Percentiles rank a stretch among this genome's conserved stretches.
These are phyloP conservation scores for Pseudoscleropodium purum DNA, from an alignment of 225 moss, liverwort and hornwort genomes.

Conservation along the genomic window DNA sequence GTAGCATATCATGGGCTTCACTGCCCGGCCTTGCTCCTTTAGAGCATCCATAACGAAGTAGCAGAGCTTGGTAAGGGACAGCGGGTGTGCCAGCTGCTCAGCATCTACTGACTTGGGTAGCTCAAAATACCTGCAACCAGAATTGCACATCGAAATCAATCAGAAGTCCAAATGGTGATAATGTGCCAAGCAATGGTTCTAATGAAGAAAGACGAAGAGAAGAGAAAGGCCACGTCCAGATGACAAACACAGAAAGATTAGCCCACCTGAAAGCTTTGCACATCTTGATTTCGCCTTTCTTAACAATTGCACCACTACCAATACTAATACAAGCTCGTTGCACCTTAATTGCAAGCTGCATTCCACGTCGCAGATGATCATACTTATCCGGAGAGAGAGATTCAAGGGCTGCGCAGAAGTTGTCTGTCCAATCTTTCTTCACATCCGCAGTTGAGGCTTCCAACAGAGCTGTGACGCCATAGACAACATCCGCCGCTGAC, in stretches of 20 bases:
- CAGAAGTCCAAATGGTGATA: not conserved
- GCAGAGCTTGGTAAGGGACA: constrained; percentile 80
- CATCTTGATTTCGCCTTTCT: constrained; percentile 71
- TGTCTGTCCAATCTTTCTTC: constrained; percentile 47
- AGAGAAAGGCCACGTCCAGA: not conserved
- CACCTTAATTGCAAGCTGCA: constrained; percentile 89
- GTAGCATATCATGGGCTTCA: constrained; percentile 82
- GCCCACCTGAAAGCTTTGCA: constrained; percentile 65
- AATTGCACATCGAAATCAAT: not conserved
- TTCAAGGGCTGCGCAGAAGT: constrained; percentile 65
- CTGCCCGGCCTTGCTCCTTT: constrained; percentile 72
- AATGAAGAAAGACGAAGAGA: not conserved
- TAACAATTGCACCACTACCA: constrained; percentile 71
- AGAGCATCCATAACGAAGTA: constrained; percentile 95
- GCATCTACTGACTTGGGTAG: constrained; percentile 54
- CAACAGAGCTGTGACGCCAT: constrained; percentile 70
- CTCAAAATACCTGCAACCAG: constrained; percentile 32
- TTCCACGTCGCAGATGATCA: constrained; percentile 55
- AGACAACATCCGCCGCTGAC: constrained; percentile 93
- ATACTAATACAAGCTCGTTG: constrained; percentile 73
- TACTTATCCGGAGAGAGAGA: constrained; percentile 65
- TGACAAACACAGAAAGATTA: not conserved
- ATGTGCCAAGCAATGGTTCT: not conserved
- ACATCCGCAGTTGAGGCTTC: constrained; percentile 39
- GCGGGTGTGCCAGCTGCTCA: constrained; percentile 75